Evolutionary conservation across 305 asterid species (phyloP), one percentile per base, ranked within the genome.

Genomic region (Plantago lanceolata): DNA sequence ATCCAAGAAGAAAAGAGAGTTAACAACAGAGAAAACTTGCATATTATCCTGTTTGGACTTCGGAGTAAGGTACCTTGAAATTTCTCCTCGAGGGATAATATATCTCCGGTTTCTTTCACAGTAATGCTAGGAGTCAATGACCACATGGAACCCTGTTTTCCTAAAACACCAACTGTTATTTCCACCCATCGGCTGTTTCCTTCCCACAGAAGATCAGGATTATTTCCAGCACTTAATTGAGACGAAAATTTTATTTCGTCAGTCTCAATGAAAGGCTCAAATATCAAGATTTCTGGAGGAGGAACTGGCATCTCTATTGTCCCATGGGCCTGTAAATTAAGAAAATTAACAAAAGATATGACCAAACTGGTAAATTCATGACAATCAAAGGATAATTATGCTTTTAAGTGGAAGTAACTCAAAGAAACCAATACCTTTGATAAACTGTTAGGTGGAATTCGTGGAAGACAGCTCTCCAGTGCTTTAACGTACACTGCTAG

Each of bases 101-200:
- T 87, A 71, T 81, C 97, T 57, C 97, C 97, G 54, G 73, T 61
- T 82, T 90, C 97, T 79, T 90, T 90, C 62, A 90, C 96, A 54
- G 97, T 90, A 67, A 85, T 68, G 82, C 97, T 90, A 48, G 97
- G 97, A 73, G 96, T 79, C 80, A 90, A 70, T 19, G 97, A 90
- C 67, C 59, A 80, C 97, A 90, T 85, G 29, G 82, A 68, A 55
- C 96, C 95, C 16, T 77, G 72, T 69, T 81, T 77, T 69, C 97
- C 97, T 18, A 87, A 33, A 19, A 87, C 96, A 73, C 97, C 97
- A 64, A 87, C 95, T 40, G 97, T 90, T 50, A 90, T 81, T 78
- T 90, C 97, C 40, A 90, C 97, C 97, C 97, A 90, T 74, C 95
- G 84, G 78, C 93, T 90, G 21, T 63, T 60, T 69, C 97, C 96